Conservation (phyloP, 1,284 basidiomycete species). For the Xerocomus cyaneibrunnescens region DNA sequence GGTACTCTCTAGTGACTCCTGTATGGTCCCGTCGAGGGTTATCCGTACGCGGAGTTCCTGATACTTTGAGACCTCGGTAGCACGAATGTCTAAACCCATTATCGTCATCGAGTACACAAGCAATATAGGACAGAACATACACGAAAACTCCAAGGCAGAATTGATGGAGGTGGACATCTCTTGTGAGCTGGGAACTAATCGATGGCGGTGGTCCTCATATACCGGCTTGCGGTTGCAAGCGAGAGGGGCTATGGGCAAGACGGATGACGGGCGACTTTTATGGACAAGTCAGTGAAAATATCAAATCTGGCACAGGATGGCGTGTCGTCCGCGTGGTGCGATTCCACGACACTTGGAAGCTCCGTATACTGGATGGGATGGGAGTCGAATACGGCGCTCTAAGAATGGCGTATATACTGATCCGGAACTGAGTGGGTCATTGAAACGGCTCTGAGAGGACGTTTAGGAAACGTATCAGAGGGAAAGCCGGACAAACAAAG, state of each 20-base stretch:
- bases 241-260: conserved; percentile 37
- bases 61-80: conserved; percentile 23
- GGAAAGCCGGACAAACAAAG: conserved; percentile 30
- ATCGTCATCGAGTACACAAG: not conserved
- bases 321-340: conserved; percentile 32
- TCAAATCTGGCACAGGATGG: conserved; percentile 35
- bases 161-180: conserved; percentile 18
- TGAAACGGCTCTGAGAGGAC: conserved; percentile 26
- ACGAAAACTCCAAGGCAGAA: conserved; percentile 25
- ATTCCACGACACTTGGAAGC: conserved; percentile 11
- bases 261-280: conserved; percentile 27
- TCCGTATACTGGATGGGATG: conserved; percentile 23
- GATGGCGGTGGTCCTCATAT: conserved; percentile 21
- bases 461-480: conserved; percentile 28
- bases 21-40: conserved; percentile 29
- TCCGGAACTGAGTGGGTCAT: conserved; percentile 31
- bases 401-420: conserved; percentile 30
- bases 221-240: conserved; percentile 28
- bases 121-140: conserved; percentile 11
- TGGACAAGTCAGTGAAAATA: conserved; percentile 25
- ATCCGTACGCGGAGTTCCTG: conserved; percentile 29
- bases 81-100: conserved; percentile 23
- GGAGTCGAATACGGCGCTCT: conserved; percentile 12
- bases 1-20: conserved; percentile 32
- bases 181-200: conserved; percentile 10